phyloP scores from a whole-genome alignment of 257 asterid genomes.

The Solanum gracilifrons region DNA sequence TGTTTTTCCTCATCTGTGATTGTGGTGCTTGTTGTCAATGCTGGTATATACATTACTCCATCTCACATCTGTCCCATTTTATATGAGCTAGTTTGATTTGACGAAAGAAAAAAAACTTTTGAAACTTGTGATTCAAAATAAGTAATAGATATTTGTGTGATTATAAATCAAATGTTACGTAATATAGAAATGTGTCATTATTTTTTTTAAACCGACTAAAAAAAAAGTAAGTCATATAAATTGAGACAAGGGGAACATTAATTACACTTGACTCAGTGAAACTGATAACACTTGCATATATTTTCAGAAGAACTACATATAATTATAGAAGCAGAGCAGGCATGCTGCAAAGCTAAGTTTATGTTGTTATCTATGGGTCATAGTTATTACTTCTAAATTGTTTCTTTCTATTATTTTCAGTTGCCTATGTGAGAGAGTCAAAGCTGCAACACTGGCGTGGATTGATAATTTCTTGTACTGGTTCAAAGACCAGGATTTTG shows the following conservation, averaged over 20 bases:
- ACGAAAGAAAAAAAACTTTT: neutral
- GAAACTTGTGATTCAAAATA: neutral
- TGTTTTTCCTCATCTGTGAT: neutral
- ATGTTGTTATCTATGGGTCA: neutral
- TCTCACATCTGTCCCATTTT: neutral
- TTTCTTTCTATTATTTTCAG: neutral
- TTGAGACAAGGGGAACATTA: neutral
- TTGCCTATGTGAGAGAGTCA: neutral
- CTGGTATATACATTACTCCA: neutral
- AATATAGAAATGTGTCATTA: neutral
- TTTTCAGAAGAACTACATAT: neutral
- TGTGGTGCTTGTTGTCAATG: neutral
- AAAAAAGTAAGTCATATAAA: neutral
- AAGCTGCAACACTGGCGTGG: conserved; percentile 8
- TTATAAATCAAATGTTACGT: too few species aligned
- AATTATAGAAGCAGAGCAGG: neutral
- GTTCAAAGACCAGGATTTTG: conserved; percentile 18
- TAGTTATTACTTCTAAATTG: neutral
- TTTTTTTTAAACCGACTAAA: too few species aligned
- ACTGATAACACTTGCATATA: neutral
- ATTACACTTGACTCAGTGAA: neutral
- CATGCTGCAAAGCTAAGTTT: neutral
- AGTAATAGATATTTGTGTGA: too few species aligned
- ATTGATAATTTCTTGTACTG: conserved; percentile 11
- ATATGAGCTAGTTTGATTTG: neutral